Conservation (phyloP, 179 eudicot genomes). For the Monotropa hypopitys region DNA sequence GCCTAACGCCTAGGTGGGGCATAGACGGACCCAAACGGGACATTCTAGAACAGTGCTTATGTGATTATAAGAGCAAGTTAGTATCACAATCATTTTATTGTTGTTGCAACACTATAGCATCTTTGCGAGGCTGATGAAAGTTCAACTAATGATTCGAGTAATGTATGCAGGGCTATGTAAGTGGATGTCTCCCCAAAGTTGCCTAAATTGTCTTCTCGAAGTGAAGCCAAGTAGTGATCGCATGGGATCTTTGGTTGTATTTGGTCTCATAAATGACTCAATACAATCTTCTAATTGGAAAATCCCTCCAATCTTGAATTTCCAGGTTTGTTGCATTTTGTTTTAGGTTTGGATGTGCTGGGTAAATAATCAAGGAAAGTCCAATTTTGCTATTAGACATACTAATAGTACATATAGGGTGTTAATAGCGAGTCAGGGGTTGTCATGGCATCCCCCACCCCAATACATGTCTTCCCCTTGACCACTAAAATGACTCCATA, state of each 20-base stretch:
- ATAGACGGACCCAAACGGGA: too few species aligned
- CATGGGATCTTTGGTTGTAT: conserved; percentile 58
- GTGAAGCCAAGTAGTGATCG: conserved; percentile 52
- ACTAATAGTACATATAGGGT: neutral
- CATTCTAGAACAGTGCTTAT: too few species aligned
- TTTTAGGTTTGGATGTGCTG: neutral
- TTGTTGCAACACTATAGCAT: neutral
- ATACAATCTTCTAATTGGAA: conserved; percentile 25
- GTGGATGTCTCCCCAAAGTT: conserved; percentile 50
- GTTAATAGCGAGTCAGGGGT: neutral
- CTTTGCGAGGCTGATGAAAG: neutral
- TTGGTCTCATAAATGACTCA: conserved; percentile 44
- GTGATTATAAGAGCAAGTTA: neutral
- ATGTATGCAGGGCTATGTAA: conserved; percentile 31
- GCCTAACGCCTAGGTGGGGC: too few species aligned
- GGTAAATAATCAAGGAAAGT: neutral
- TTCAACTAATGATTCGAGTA: neutral
- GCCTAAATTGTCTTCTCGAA: conserved; percentile 38
- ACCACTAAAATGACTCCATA: neutral
- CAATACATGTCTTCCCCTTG: neutral
- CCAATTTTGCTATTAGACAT: neutral
- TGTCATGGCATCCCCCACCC: neutral
- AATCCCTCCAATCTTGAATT: conserved; percentile 37
- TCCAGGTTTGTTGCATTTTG: conserved; percentile 41
- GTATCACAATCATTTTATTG: neutral